A percentile compares a stretch with the other conserved stretches of the same genome.
Evolutionary conservation across 192 early-diverging fungal species (phyloP).

Genomic region (Polychytrium aggregatum): DNA sequence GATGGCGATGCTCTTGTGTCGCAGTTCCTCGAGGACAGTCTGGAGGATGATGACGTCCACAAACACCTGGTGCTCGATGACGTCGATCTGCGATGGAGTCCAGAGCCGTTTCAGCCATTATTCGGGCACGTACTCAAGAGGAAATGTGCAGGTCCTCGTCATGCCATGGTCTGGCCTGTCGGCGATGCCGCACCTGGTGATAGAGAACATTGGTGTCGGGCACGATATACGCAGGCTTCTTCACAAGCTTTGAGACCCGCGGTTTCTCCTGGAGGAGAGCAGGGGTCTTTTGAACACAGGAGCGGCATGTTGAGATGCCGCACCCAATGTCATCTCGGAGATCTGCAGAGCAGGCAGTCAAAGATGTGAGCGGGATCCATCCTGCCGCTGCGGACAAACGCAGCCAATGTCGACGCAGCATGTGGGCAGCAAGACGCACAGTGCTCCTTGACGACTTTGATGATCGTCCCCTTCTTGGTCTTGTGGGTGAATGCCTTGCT

Average conservation of each 20-base stretch:
- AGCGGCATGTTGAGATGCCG: conserved; percentile 46
- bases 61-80: conserved; percentile 80
- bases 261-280: conserved; percentile 34
- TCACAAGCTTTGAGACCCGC: conserved; percentile 18
- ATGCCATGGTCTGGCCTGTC: not conserved
- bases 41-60: conserved; percentile 85
- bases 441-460: conserved; percentile 93
- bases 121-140: no score
- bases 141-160: not conserved
- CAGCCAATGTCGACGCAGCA: no score
- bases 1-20: conserved; percentile 65
- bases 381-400: no score
- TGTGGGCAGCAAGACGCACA: conserved; percentile 33
- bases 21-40: conserved; percentile 88
- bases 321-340: conserved; percentile 92
- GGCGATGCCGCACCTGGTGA: conserved; percentile 16
- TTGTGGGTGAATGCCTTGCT: conserved; percentile 81
- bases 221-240: conserved; percentile 61
- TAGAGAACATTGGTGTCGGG: conserved; percentile 92
- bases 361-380: no score
- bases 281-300: conserved; percentile 14
- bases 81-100: conserved; percentile 61
- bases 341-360: conserved; percentile 32
- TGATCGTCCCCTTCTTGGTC: conserved; percentile 80
- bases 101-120: no score